Base-by-base conservation (phyloP, 306 rosid genomes). In the Glycine latifolia region DNA sequence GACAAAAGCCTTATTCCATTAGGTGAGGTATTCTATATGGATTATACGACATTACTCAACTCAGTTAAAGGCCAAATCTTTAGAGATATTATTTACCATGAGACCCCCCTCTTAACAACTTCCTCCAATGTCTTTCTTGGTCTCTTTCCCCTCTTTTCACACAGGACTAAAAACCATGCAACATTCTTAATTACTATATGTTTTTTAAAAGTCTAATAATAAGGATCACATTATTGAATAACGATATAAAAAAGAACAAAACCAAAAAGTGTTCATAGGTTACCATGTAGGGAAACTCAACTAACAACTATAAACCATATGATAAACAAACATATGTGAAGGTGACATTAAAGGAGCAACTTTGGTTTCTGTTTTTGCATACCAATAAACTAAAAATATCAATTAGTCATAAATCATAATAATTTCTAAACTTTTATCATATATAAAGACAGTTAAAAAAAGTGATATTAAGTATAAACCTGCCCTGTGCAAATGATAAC, bases 401-500 rank as follows among this genome's bases (percentile, higher is more conserved):
- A 62, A 20, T 7, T 50, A 11, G 71, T 70, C 56, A 58, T 33
- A 26, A 11, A 66, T 70, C 56, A 58, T 33, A 26, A 53, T 6
- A 73, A 6, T 48, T 43, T 48, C 44, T 15, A 35, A 58, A 26
- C n/a, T 78, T 76, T 50, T 54, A 58, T 17, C 47, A 41, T 63
- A 37, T 1, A 14, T 59, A 66, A 33, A 37, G 33, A 75, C 4
- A 62, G 56, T 11, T 3, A 69, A 11, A 54, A 47, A 14, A 46
- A 20, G 4, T 16, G 50, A n/a, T 61, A 7, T n/a, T 33, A 79
- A 65, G 61, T 7, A 85, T 65, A 79, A 84, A 94, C 98, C 97
- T 94, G 98, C 78, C 98, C 97, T 7, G 98, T 91, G 58, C 90
- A 92, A 78, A 94, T 88, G 76, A 94, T 90, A 73, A 94, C 97